Conservation (phyloP, 2,329 filamentous ascomycete species). For the Elsinoe ampelina region DNA sequence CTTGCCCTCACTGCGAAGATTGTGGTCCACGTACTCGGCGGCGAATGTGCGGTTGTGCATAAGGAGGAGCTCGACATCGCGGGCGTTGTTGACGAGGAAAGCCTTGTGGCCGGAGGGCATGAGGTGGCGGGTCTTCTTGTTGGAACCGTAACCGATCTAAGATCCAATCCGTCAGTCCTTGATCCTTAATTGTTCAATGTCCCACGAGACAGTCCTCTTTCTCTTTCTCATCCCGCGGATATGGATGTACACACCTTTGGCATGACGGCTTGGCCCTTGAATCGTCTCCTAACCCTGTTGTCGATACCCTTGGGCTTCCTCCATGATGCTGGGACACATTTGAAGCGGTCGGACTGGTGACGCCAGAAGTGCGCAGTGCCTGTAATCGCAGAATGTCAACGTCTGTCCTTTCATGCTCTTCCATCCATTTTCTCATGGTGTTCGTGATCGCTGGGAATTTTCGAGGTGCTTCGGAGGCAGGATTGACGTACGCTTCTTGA, state of each 20-base stretch:
- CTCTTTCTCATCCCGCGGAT: conserved; percentile 7
- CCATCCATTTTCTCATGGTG: background rate
- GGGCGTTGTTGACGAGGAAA: conserved; percentile 95
- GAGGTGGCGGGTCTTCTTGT: conserved; percentile 99
- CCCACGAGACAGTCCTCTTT: background rate
- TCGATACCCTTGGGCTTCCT: conserved; percentile 99
- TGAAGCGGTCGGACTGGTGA: conserved; percentile 97
- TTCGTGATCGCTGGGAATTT: conserved; percentile 4
- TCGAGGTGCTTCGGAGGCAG: background rate
- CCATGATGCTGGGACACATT: conserved; percentile 82
- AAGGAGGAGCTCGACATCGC: conserved; percentile 92
- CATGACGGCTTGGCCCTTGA: conserved; percentile 93
- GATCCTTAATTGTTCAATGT: background rate
- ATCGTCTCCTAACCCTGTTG: conserved; percentile 92
- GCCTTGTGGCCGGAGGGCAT: conserved; percentile 99
- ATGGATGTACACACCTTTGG: conserved; percentile 67
- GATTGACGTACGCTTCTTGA: conserved; percentile 93
- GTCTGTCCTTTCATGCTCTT: background rate
- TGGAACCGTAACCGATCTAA: conserved; percentile 96
- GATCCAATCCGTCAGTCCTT: conserved; percentile 8
- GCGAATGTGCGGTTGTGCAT: conserved; percentile 99
- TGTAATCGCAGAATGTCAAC: conserved; percentile 38
- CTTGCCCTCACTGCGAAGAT: conserved; percentile 18
- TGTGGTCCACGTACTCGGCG: conserved; percentile 68
- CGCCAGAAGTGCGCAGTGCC: conserved; percentile 91